A percentile compares a stretch with the other conserved stretches of the same genome.
These are phyloP conservation scores for Sclerospora graminicola DNA, from an alignment of 352 stramenopile genomes.

Conservation along the genomic window DNA sequence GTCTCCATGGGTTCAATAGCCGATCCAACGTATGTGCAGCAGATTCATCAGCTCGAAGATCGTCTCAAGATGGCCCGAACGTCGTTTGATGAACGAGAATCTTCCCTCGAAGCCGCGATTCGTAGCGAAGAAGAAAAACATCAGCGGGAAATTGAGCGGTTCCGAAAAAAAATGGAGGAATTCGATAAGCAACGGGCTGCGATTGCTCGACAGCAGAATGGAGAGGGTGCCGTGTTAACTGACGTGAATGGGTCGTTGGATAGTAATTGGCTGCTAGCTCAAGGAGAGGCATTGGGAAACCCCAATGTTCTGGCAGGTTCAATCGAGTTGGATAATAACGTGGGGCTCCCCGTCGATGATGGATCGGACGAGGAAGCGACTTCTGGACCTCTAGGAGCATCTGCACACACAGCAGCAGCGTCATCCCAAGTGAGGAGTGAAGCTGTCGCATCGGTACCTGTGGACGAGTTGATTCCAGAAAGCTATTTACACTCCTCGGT, in stretches of 20 bases:
- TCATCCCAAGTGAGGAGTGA: constrained; percentile 9
- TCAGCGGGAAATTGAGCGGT: constrained; percentile 72
- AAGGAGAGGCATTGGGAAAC: constrained; percentile 13
- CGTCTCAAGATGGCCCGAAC: constrained; percentile 44
- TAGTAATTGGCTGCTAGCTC: constrained; percentile 16
- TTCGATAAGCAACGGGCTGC: constrained; percentile 69
- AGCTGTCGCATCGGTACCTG: constrained; percentile 4
- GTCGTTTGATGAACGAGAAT: constrained; percentile 59
- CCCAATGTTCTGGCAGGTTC: constrained; percentile 5
- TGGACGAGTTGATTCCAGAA: constrained; percentile 22
- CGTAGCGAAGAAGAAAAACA: constrained; percentile 76
- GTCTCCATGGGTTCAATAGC: constrained; percentile 49
- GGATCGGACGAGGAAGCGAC: constrained; percentile 14
- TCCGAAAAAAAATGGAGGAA: constrained; percentile 77
- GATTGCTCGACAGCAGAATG: constrained; percentile 49
- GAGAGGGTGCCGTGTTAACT: constrained; percentile 15
- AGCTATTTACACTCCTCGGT: constrained; percentile 23
- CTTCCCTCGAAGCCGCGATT: constrained; percentile 59
- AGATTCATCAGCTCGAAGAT: constrained; percentile 59
- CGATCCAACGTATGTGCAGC: constrained; percentile 44
- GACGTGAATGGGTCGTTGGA: constrained; percentile 22
- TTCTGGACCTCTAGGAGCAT: constrained; percentile 2
- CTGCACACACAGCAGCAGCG: constrained; percentile 1
- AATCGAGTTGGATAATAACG: constrained; percentile 20
- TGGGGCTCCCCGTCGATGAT: constrained; percentile 16